Base-by-base conservation (phyloP, 2,329 filamentous ascomycete genomes). In the Xylaria sp. region DNA sequence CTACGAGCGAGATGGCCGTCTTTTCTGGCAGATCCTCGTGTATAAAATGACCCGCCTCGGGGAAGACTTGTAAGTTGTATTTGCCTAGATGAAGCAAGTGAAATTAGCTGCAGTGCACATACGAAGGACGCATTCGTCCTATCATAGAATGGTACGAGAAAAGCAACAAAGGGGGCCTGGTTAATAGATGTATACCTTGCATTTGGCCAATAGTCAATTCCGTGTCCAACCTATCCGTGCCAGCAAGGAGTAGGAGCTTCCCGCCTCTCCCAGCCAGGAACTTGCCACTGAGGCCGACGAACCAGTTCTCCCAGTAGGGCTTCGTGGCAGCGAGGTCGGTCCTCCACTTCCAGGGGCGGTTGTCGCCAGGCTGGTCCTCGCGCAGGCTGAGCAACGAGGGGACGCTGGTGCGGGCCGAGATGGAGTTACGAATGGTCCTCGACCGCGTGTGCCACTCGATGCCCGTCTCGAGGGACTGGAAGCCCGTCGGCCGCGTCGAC, bases 371-470 rank as follows among this genome's bases (percentile, higher is more conserved):
- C 9, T 52, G 50, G 4, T 57, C 46, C 3, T 74, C 71, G 36
- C 60, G 65, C 20, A 67, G 81, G 2, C 81, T 83, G 62, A 98
- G 82, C 13, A 99, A 81, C 2, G 91, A 91, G 0, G 96, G 96
- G 12, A 98, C 96, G 55, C 93, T 97, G 1, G 91, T 92, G 56
- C 93, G 86, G 2, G 96, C 96, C n/a, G 93, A 96, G 30, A 89
- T 86, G 3, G 87, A 86, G 78, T 96, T 96, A 66, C 96, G 88
- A 72, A 99, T 87, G 13, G 95, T 97, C 53, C 96, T 88, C 12
- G 93, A 94, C 48, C 94, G 90, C 28, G 94, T 89, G 78, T 99
- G 96, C 96, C 96, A 99, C 75, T 97, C 93, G 72, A 99, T 93
- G 7, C 91, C 95, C 4, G 91, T 88, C 70, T 91, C 86, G 20